Evolutionary conservation across 495 filamentous ascomycete species (phyloP).

Genomic region (Cladorrhinum samala): DNA sequence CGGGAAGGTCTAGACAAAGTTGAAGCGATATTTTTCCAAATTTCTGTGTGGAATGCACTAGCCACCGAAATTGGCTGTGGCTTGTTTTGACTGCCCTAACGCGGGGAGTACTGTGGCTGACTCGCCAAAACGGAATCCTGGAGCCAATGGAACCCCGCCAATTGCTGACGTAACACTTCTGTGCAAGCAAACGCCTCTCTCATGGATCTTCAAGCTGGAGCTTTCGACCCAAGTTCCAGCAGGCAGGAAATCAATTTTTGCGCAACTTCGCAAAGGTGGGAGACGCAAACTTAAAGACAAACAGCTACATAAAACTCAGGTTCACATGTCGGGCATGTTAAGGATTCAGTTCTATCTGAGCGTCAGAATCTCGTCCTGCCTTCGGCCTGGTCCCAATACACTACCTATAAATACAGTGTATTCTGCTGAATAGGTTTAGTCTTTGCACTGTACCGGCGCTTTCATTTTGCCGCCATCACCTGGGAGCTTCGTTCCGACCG

Average conservation of each 20-base stretch:
- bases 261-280: too few species aligned
- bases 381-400: too few species aligned
- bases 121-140: neutral
- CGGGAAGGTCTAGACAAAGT: slow-evolving; percentile 23
- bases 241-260: neutral
- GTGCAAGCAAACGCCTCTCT: too few species aligned
- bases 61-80: slow-evolving; percentile 24
- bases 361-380: too few species aligned
- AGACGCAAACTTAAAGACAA: too few species aligned
- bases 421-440: neutral
- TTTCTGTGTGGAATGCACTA: slow-evolving; percentile 32
- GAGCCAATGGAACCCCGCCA: neutral
- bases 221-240: neutral
- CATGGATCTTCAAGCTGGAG: neutral
- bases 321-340: too few species aligned
- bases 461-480: neutral
- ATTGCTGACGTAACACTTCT: slow-evolving; percentile 9
- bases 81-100: slow-evolving; percentile 28
- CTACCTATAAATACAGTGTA: too few species aligned
- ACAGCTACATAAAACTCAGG: too few species aligned
- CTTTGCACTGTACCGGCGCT: slow-evolving; percentile 16
- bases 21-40: slow-evolving; percentile 33
- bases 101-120: slow-evolving; percentile 18
- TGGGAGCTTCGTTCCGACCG: slow-evolving; percentile 1
- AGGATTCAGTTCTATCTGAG: too few species aligned